Percentiles rank a stretch among this genome's conserved stretches.
These are phyloP conservation scores for Leccinum ochraceum DNA, from an alignment of 768 basidiomycete genomes.

Conservation along the genomic window DNA sequence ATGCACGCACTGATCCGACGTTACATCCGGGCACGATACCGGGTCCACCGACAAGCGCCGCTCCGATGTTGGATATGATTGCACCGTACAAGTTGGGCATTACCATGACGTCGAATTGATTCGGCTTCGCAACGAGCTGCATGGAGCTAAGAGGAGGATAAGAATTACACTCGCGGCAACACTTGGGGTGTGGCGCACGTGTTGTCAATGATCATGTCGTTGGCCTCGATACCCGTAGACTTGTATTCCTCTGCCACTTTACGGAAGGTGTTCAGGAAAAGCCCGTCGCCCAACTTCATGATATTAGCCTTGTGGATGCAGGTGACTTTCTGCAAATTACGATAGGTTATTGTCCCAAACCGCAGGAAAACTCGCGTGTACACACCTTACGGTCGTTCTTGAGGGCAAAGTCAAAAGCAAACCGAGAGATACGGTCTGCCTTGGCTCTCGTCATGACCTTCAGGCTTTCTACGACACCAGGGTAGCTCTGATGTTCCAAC, in stretches of 20 bases:
- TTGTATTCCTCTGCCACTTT: conserved; percentile 96
- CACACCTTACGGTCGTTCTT: conserved; percentile 96
- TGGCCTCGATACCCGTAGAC: conserved; percentile 85
- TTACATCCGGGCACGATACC: conserved; percentile 99
- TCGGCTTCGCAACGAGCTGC: conserved; percentile 96
- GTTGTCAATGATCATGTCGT: conserved; percentile 99
- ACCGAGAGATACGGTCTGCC: conserved; percentile 94
- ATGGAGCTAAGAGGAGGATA: conserved; percentile 66
- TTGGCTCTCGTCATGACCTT: conserved; percentile 96
- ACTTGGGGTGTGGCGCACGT: conserved; percentile 53
- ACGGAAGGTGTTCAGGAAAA: conserved; percentile 98
- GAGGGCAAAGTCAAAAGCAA: conserved; percentile 98
- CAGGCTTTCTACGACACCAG: conserved; percentile 96
- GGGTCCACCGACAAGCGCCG: conserved; percentile 97
- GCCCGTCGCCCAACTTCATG: conserved; percentile 99
- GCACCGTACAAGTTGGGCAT: conserved; percentile 98
- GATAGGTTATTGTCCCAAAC: background rate
- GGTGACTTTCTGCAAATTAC: conserved; percentile 81
- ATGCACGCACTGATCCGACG: conserved; percentile 75
- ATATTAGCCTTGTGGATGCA: conserved; percentile 99
- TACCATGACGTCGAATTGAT: conserved; percentile 99
- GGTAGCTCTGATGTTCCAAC: conserved; percentile 95
- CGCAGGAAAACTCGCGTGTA: background rate
- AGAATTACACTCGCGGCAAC: background rate
- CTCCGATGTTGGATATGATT: conserved; percentile 97